Base-by-base conservation (phyloP, 2,329 filamentous ascomycete species). In the Acarospora socialis region DNA sequence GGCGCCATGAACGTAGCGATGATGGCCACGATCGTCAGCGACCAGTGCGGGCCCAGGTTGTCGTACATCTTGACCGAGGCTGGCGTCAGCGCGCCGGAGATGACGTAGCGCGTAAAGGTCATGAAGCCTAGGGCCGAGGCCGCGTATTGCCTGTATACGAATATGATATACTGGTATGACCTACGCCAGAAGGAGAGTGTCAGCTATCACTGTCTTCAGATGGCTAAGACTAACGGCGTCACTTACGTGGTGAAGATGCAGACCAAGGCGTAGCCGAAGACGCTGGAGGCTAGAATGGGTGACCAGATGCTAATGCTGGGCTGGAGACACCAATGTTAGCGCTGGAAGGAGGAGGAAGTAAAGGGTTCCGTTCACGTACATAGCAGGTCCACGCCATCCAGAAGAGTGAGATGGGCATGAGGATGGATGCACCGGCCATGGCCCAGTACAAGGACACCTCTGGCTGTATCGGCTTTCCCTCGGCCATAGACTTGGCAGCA, bases 301-400 rank as follows among this genome's bases (percentile, higher is more conserved):
- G 58, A 61, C 52, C 63, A 65, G 39, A 59, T 57, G 14, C 58
- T 59, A 16, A 65, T 55, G 12, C 33, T 41, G 0, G 52, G 38
- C n/a, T n/a, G n/a, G n/a, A n/a, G n/a, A n/a, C n/a, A n/a, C n/a
- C n/a, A n/a, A n/a, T n/a, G n/a, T n/a, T n/a, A n/a, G n/a, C n/a
- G n/a, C n/a, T n/a, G n/a, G n/a, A n/a, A n/a, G n/a, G n/a, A n/a
- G n/a, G n/a, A n/a, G n/a, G n/a, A n/a, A n/a, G n/a, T n/a, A n/a
- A n/a, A n/a, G n/a, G n/a, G n/a, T n/a, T n/a, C n/a, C n/a, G n/a
- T n/a, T n/a, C n/a, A n/a, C n/a, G n/a, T n/a, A n/a, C n/a, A 19
- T 58, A 54, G 3, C 56, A 54, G 2, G 60, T 59, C 64, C 64
- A 68, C 4, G 59, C 65, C 13, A 68, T 53, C 63, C 63, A 66